Conservation (phyloP, 2,329 filamentous ascomycete species). For the Thelonectria rubi region DNA sequence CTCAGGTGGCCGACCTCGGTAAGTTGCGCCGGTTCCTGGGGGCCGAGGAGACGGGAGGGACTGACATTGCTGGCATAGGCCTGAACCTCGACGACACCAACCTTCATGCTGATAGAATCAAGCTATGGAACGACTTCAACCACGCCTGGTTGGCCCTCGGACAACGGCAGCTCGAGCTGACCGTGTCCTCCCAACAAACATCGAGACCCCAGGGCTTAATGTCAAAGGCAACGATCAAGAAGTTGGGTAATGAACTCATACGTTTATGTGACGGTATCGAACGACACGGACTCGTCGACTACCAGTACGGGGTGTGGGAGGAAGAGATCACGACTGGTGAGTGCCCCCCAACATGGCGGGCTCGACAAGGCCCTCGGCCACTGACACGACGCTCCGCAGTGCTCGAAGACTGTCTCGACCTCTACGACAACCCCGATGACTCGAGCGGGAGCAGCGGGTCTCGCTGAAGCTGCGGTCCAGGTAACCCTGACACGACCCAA, state of each 20-base stretch:
- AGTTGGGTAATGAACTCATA: constrained; percentile 84
- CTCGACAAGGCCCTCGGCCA: constrained; percentile 9
- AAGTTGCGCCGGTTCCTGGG: constrained; percentile 42
- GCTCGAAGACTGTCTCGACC: constrained; percentile 54
- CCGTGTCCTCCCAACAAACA: constrained; percentile 66
- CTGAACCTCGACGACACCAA: constrained; percentile 84
- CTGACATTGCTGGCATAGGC: constrained; percentile 61
- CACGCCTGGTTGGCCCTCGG: constrained; percentile 86
- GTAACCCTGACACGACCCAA: background rate
- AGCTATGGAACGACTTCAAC: constrained; percentile 95
- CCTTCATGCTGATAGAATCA: constrained; percentile 78
- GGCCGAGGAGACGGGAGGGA: constrained; percentile 5
- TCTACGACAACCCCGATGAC: constrained; percentile 54
- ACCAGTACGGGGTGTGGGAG: constrained; percentile 96
- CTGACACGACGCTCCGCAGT: constrained; percentile 40
- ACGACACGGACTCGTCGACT: constrained; percentile 93
- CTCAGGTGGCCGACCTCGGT: constrained; percentile 65
- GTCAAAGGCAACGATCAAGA: constrained; percentile 73
- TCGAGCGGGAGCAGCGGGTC: constrained; percentile 44
- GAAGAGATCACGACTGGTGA: constrained; percentile 87
- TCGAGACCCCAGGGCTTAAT: constrained; percentile 71
- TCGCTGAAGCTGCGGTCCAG: constrained; percentile 28
- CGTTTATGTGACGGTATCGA: constrained; percentile 87
- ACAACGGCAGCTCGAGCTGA: constrained; percentile 83
- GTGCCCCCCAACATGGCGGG: constrained; percentile 48